Base-by-base conservation (phyloP, 345 rosid species). In the Camelina hispida region DNA sequence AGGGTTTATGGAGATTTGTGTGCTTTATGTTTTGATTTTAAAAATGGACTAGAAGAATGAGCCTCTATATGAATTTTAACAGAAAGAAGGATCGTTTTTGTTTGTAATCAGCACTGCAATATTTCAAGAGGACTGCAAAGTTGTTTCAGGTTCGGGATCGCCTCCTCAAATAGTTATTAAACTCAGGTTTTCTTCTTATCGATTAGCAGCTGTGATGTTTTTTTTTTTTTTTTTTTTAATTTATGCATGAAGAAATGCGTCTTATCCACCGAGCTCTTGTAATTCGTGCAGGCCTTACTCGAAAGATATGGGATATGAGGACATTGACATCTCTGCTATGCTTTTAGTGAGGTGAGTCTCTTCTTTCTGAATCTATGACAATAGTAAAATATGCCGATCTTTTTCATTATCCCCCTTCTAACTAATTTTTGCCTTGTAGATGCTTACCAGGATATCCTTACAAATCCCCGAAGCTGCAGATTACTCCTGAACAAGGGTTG, bases 391-490 rank as follows among this genome's bases (percentile, higher is more conserved):
- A 34, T 43, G 38, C 65, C 50, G n/a, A 23, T 51, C 32, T 79
- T 58, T 54, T 25, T 48, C 34, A 61, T 28, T 28, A 28, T 28
- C 30, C 17, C 11, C 6, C 22, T 55, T 51, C 52, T 66, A 23
- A 66, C 57, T 71, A 43, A 6, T 57, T 78, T 56, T 78, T 72
- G 28, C 50, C 51, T 72, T 46, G 2, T 77, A 94, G 98, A 80
- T 94, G 93, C 85, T 83, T 88, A 79, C 97, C 98, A 1, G 98
- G 97, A 59, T 94, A 94, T 85, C 98, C 98, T 63, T 85, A 83
- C 89, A 94, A 94, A 85, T 86, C 88, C 43, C 98, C 97, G 0
- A 94, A 85, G 85, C 81, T 94, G 80, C 88, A 83, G 83, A 82
- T 91, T 71, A 87, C 83, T 79, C 91, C 92, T 12, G 98, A 91